Conservation (phyloP, 2,329 filamentous ascomycete genomes). For the Penicillium sp. region DNA sequence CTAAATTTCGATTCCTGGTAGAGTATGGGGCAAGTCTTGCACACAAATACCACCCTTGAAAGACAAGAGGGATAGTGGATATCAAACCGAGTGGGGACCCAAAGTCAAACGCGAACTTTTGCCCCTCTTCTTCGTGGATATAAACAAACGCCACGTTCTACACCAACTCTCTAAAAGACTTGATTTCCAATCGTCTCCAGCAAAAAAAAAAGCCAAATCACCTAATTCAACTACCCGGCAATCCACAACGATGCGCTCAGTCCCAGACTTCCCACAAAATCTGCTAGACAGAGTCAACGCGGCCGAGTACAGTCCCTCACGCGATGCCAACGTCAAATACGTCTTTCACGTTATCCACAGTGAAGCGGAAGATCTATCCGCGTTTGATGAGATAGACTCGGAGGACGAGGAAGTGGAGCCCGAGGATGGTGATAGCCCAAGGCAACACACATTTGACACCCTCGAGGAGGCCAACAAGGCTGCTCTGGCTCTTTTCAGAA, state of each 20-base stretch:
- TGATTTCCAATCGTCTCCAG: not conserved
- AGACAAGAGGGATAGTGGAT: too few relatives aligned
- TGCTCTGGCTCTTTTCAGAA: too few relatives aligned
- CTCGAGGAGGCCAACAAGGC: too few relatives aligned
- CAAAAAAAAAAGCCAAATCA: not conserved
- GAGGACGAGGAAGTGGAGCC: too few relatives aligned
- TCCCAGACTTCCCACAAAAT: not conserved
- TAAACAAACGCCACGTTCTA: not conserved
- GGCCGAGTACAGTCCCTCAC: not conserved
- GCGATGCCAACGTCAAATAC: not conserved
- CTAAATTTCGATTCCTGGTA: too few relatives aligned
- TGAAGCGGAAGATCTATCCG: too few relatives aligned
- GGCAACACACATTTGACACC: too few relatives aligned
- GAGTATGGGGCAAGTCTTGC: too few relatives aligned
- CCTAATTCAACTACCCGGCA: not conserved
- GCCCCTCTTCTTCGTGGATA: too few relatives aligned
- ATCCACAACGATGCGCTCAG: not conserved
- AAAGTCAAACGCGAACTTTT: not conserved
- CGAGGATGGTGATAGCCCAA: too few relatives aligned
- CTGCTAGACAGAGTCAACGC: not conserved
- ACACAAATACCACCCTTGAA: too few relatives aligned
- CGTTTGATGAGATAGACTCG: too few relatives aligned
- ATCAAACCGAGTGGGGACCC: not conserved
- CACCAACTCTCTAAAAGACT: not conserved
- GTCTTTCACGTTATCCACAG: not conserved